A percentile compares a stretch with the other conserved stretches of the same genome.
phyloP scores from a whole-genome alignment of 495 filamentous ascomycete genomes.

The Talaromyces liani region DNA sequence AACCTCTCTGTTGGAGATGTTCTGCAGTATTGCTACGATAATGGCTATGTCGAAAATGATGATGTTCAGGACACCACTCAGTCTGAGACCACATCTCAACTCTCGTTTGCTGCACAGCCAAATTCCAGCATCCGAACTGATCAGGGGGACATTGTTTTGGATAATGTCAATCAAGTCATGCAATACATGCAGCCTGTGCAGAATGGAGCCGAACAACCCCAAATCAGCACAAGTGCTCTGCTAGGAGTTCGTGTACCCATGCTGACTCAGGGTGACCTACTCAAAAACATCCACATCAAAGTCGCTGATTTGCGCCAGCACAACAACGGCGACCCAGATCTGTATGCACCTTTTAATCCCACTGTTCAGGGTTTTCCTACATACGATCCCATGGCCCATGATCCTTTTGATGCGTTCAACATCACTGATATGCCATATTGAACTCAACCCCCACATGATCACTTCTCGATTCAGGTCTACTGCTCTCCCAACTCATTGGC shows the following conservation, averaged over 20 bases:
- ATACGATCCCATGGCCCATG: slow-evolving; percentile 13
- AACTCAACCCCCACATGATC: background rate
- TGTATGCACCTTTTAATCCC: slow-evolving; percentile 9
- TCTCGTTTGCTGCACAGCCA: slow-evolving; percentile 15
- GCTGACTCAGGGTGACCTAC: background rate
- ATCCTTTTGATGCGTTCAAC: slow-evolving; percentile 17
- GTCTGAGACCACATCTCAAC: slow-evolving; percentile 6
- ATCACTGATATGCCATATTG: slow-evolving; percentile 10
- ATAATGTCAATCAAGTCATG: slow-evolving; percentile 2
- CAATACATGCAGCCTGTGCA: background rate
- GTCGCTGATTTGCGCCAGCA: background rate
- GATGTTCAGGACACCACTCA: background rate
- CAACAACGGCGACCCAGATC: slow-evolving; percentile 2
- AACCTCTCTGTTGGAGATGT: slow-evolving; percentile 29
- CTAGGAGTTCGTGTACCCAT: background rate
- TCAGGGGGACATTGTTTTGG: background rate
- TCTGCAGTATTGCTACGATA: slow-evolving; percentile 20
- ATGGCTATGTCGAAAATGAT: slow-evolving; percentile 17
- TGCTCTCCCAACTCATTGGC: background rate
- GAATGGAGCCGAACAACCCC: background rate
- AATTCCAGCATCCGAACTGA: slow-evolving; percentile 5
- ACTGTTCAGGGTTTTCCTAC: background rate
- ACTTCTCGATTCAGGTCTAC: background rate
- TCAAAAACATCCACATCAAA: background rate
- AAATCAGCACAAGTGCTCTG: background rate